These are phyloP conservation scores for Ceratobasidium sp. DNA, from an alignment of 1,284 basidiomycete genomes.

Conservation along the genomic window DNA sequence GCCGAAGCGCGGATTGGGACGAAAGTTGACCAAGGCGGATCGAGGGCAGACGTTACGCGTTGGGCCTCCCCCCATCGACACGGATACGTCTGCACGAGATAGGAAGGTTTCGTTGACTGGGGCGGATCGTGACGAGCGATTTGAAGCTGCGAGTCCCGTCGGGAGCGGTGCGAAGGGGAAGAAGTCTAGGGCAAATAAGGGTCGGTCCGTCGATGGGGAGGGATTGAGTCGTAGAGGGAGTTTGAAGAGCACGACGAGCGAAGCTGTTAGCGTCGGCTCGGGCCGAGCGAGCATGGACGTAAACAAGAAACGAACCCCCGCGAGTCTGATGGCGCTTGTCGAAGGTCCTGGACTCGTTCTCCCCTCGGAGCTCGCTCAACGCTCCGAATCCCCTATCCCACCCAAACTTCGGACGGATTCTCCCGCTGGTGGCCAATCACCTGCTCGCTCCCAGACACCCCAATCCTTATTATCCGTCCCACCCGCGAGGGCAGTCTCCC, in stretches of 20 bases:
- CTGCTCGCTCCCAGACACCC: slow-evolving; percentile 8
- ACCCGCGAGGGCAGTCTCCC: slow-evolving; percentile 43
- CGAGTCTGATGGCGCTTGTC: slow-evolving; percentile 35
- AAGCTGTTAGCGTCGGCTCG: neutral
- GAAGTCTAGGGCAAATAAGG: slow-evolving; percentile 13
- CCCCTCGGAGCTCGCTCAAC: slow-evolving; percentile 5
- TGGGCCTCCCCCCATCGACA: slow-evolving; percentile 24
- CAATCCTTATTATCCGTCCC: slow-evolving; percentile 40
- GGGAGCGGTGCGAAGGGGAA: slow-evolving; percentile 3
- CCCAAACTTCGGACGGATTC: neutral
- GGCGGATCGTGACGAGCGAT: slow-evolving; percentile 25
- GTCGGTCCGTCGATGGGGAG: slow-evolving; percentile 32
- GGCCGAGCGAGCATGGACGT: neutral
- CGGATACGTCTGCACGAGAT: slow-evolving; percentile 8
- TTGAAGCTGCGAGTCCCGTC: slow-evolving; percentile 22
- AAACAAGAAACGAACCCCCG: neutral
- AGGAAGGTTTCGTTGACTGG: slow-evolving; percentile 10
- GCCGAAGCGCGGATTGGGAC: slow-evolving; percentile 9
- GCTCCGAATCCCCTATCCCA: slow-evolving; percentile 30
- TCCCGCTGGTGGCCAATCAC: neutral
- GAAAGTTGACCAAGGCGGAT: slow-evolving; percentile 41
- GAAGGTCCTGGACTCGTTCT: slow-evolving; percentile 25
- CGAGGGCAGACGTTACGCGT: slow-evolving; percentile 36
- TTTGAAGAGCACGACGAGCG: slow-evolving; percentile 43
- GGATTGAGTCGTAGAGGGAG: slow-evolving; percentile 44